phyloP scores from a whole-genome alignment of 768 basidiomycete genomes.

The Boletus tylopilopsis region DNA sequence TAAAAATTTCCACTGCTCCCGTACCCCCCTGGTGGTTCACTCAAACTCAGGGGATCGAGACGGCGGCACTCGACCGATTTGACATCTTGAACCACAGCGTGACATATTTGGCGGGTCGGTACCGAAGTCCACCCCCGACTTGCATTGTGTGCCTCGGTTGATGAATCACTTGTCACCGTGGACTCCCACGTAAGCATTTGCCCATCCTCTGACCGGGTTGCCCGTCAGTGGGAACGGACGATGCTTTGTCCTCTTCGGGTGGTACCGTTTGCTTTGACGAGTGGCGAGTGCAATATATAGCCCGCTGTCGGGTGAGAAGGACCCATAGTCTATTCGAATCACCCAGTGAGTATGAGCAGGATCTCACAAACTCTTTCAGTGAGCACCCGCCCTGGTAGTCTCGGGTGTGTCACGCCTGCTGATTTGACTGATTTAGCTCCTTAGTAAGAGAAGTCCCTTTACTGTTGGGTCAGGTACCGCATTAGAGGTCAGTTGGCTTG shows the following conservation, averaged over 20 bases:
- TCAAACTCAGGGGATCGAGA: not conserved
- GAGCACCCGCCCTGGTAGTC: constrained; percentile 8
- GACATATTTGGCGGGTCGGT: constrained; percentile 1
- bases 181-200: constrained; percentile 11
- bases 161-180: too few species aligned
- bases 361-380: constrained; percentile 30
- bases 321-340: not conserved
- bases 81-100: constrained; percentile 6
- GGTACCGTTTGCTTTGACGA: constrained; percentile 19
- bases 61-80: not conserved
- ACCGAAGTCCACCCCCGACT: not conserved
- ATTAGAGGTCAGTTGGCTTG: constrained; percentile 18
- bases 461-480: constrained; percentile 5
- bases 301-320: not conserved
- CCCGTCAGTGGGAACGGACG: constrained; percentile 7
- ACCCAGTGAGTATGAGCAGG: constrained; percentile 26
- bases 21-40: not conserved
- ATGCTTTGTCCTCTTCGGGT: constrained; percentile 20
- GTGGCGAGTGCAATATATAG: constrained; percentile 29
- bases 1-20: not conserved
- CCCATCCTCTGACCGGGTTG: constrained; percentile 10
- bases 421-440: constrained; percentile 15
- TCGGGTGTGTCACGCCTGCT: not conserved
- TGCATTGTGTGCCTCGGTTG: constrained; percentile 13
- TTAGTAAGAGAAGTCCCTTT: constrained; percentile 23